Evolutionary conservation across 1,284 basidiomycete genomes (phyloP), one percentile per base, ranked within the genome.

Genomic region (Laetiporus sulphureus): DNA sequence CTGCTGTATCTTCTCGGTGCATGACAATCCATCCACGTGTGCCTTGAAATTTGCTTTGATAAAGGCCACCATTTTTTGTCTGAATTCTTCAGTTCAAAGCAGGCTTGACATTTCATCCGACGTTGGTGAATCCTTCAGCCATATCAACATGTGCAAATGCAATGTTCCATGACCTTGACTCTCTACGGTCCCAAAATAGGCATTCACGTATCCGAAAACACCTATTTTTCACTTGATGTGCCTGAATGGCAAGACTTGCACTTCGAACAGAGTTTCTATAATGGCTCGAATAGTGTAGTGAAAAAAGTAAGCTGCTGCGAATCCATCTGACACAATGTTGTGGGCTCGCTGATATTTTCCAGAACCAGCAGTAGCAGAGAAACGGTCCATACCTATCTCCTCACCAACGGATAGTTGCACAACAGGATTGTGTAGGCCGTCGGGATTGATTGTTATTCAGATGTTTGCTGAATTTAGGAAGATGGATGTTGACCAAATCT

Each of bases 251-350:
- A 18, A 54, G 1, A 50, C 49, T 16, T 56, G 27, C 1, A 72
- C 49, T 0, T 61, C 60, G 40, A 71, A 63, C 0, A 72, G 27
- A 0, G 33, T 53, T n/a, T 62, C 49, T 0, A 70, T 38, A 0
- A 71, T 52, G 0, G 50, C 45, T 0, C 46, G 13, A 4, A 71
- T 63, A 0, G 62, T 52, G 32, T 66, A 62, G 32, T 69, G 57
- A 41, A 66, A 71, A 41, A 63, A 71, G 29, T 64, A 51, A 0
- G 63, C 59, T 0, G 64, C 52, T 0, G 63, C 62, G 44, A 55
- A 69, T n/a, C 66, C 66, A 50, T 72, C 64, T 0, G 25, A 8
- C 0, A 64, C 59, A 7, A 69, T 56, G 35, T 64, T 67, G 1
- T 38, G 6, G 1, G 57, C 56, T 0, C 58, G 47, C 24, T 58